A percentile compares a stretch with the other conserved stretches of the same genome.
phyloP scores from a whole-genome alignment of 495 filamentous ascomycete genomes.

The Lepidopterella palustris region DNA sequence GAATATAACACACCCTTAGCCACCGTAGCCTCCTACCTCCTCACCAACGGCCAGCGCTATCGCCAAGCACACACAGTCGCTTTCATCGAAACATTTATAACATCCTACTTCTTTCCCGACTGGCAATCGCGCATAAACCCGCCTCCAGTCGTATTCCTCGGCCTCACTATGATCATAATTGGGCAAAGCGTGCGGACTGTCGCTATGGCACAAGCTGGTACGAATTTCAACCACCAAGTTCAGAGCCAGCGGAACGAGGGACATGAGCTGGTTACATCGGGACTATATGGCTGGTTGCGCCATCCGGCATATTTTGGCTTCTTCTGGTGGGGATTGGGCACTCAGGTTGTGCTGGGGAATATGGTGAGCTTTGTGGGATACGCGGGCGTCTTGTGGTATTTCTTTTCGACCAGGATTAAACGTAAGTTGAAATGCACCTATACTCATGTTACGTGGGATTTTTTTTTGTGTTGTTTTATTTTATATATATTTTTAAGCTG shows the following conservation, averaged over 20 bases:
- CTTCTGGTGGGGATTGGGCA: conserved; percentile 96
- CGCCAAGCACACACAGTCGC: conserved; percentile 73
- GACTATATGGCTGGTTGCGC: conserved; percentile 57
- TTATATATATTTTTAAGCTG: no score
- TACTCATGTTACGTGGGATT: no score
- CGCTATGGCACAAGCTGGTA: conserved; percentile 85
- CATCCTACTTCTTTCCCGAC: conserved; percentile 50
- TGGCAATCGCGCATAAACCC: conserved; percentile 39
- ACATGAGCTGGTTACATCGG: conserved; percentile 73
- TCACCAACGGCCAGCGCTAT: conserved; percentile 80
- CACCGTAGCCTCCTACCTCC: conserved; percentile 65
- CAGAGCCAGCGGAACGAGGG: conserved; percentile 56
- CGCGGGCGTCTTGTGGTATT: conserved; percentile 69
- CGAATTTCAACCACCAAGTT: conserved; percentile 87
- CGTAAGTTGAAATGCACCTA: no score
- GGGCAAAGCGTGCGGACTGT: conserved; percentile 68
- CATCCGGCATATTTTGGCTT: conserved; percentile 97
- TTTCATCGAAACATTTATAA: conserved; percentile 60
- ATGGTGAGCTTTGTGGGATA: conserved; percentile 67
- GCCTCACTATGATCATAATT: conserved; percentile 55
- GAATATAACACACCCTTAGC: conserved; percentile 71
- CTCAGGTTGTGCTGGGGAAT: conserved; percentile 86
- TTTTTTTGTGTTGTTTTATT: no score
- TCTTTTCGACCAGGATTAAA: conserved; percentile 67
- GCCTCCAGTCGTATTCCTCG: conserved; percentile 37